Evolutionary conservation across 2,329 filamentous ascomycete genomes (phyloP), one percentile per base, ranked within the genome.

Genomic region (Fusarium coffeatum): DNA sequence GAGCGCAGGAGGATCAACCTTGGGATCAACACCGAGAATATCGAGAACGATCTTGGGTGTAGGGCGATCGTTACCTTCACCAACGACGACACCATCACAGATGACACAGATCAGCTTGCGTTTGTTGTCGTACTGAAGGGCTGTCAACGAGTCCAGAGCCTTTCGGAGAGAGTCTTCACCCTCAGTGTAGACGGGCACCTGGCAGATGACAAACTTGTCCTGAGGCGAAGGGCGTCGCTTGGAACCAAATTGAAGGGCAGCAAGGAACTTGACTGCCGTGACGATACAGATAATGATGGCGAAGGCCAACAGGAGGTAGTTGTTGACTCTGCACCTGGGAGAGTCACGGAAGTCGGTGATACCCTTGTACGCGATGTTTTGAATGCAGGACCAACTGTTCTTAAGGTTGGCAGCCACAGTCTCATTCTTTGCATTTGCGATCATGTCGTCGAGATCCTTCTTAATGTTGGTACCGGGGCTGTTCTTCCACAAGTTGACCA

Each of bases 201-300:
- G 94, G 81, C 96, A 98, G 72, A 99, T 98, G 74, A 99, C 94
- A 75, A 99, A 99, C 79, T 98, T 99, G 81, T 99, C 96, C 80
- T 98, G 96, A 40, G 94, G 92, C 8, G 92, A 87, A 5, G 96
- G 96, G 20, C 93, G 90, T 63, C 93, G 89, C 83, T 98, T 98
- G 8, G 94, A 94, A 47, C 95, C 94, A 65, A 99, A 93, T 76
- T 98, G 96, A 43, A 99, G 86, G 15, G 96, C 96, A 55, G 96
- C 90, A 76, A 99, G 79, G 83, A 99, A 99, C 81, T 98, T 99
- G 81, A 92, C 82, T 53, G 90, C 77, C 69, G 98, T 94, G 66
- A 98, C 92, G 2, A 86, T 66, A 77, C 92, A 93, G 56, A 99
- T 84, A 15, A 98, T 84, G 76, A 97, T 85, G n/a, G 94, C 92